These are phyloP conservation scores for Pisolithus microcarpus DNA, from an alignment of 768 basidiomycete species.

Conservation along the genomic window DNA sequence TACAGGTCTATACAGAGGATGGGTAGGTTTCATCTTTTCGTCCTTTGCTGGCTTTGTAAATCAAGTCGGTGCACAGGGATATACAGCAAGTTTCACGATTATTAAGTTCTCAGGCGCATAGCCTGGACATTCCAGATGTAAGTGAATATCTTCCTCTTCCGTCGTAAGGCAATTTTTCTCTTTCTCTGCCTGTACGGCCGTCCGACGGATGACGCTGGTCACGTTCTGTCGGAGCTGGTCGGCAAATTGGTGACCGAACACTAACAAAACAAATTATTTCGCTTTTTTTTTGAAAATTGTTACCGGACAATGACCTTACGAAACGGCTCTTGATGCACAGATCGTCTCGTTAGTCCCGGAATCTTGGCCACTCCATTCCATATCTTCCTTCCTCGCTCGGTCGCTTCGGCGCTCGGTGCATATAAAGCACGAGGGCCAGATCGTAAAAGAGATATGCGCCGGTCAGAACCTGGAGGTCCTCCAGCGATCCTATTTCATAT, in stretches of 20 bases:
- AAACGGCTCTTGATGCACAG: conserved; percentile 26
- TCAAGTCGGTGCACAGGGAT: conserved; percentile 32
- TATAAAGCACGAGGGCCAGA: conserved; percentile 57
- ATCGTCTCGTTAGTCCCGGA: conserved; percentile 61
- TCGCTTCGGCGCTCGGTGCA: conserved; percentile 76
- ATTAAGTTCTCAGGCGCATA: conserved; percentile 73
- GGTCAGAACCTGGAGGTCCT: conserved; percentile 75
- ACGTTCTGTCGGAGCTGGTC: not conserved
- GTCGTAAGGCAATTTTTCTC: not conserved
- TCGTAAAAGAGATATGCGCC: conserved; percentile 70
- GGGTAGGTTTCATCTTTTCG: conserved; percentile 42
- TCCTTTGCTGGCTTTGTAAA: not conserved
- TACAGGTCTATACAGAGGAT: conserved; percentile 79
- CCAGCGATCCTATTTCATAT: conserved; percentile 48
- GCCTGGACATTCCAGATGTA: conserved; percentile 74
- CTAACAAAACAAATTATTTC: not conserved
- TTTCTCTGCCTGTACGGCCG: not conserved
- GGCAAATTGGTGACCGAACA: not conserved
- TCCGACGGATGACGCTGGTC: not conserved
- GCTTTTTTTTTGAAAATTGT: not conserved
- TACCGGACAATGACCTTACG: not conserved
- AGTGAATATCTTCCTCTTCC: conserved; percentile 18
- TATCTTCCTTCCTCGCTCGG: conserved; percentile 73
- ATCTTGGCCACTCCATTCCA: conserved; percentile 64
- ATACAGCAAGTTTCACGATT: conserved; percentile 56